phyloP scores from a whole-genome alignment of 352 stramenopile species.

The Globisporangium rhizosaccharum region DNA sequence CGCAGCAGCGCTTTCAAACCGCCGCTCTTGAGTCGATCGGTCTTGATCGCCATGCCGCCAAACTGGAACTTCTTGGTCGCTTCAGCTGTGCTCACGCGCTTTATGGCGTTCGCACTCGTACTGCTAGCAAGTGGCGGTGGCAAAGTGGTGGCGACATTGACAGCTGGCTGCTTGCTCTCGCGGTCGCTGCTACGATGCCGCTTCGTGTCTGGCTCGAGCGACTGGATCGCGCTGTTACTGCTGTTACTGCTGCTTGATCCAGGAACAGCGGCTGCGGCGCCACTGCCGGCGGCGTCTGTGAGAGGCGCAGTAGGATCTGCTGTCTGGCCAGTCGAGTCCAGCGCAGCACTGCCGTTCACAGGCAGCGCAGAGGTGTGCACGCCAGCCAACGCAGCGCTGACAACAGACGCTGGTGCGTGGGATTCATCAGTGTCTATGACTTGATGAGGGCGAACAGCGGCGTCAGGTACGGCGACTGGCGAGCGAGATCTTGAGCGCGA shows the following conservation, averaged over 20 bases:
- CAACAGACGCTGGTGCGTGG: too few relatives aligned
- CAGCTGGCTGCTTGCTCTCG: not conserved
- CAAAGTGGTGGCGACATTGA: not conserved
- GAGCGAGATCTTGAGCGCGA: conserved; percentile 15
- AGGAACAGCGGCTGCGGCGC: not conserved
- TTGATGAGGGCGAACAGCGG: too few relatives aligned
- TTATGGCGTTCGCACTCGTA: not conserved
- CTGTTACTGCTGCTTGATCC: not conserved
- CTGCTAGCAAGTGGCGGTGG: not conserved
- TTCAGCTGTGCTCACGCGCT: conserved; percentile 12
- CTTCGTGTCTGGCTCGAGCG: conserved; percentile 7
- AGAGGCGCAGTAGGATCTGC: not conserved
- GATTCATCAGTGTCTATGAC: too few relatives aligned
- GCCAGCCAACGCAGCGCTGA: too few relatives aligned
- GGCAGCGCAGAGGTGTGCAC: too few relatives aligned
- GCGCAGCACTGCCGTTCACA: too few relatives aligned
- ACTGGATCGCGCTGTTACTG: not conserved
- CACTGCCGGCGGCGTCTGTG: not conserved
- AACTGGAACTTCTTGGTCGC: conserved; percentile 61
- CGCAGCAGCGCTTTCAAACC: conserved; percentile 14
- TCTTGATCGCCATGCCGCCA: conserved; percentile 60
- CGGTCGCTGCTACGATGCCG: conserved; percentile 17
- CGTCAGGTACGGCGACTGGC: not conserved
- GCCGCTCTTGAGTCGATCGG: conserved; percentile 17
- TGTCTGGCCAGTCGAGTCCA: too few relatives aligned